Evolutionary conservation across 495 filamentous ascomycete genomes (phyloP).

Genomic region (Lasiosphaeriaceae sp.): DNA sequence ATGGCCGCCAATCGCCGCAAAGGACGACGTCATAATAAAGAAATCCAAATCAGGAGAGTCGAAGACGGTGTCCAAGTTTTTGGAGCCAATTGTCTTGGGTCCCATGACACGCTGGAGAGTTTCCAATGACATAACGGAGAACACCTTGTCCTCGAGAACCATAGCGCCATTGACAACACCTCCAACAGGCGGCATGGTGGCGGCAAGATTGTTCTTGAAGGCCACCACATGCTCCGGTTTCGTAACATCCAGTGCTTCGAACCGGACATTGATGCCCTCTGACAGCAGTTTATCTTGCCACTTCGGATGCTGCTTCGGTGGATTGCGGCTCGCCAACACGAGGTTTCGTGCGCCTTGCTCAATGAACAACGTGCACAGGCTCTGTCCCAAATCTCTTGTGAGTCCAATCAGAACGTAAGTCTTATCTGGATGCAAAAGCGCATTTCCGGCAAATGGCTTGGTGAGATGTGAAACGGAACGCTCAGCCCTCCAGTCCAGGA

Average conservation of each 20-base stretch:
- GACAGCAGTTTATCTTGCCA: conserved; percentile 42
- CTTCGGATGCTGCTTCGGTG: conserved; percentile 23
- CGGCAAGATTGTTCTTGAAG: conserved; percentile 24
- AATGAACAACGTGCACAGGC: conserved; percentile 55
- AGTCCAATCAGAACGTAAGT: conserved; percentile 58
- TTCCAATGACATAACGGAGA: conserved; percentile 42
- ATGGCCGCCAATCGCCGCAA: conserved; percentile 44
- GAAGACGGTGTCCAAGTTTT: conserved; percentile 38
- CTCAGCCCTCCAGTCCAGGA: conserved; percentile 39
- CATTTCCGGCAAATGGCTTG: conserved; percentile 10
- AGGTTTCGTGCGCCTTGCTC: conserved; percentile 51
- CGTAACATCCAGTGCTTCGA: conserved; percentile 37
- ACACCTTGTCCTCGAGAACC: conserved; percentile 48
- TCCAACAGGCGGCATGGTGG: conserved; percentile 33
- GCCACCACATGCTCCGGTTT: conserved; percentile 20
- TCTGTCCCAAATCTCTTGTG: conserved; percentile 55
- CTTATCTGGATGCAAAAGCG: conserved; percentile 34
- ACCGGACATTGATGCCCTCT: conserved; percentile 27
- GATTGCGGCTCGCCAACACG: conserved; percentile 54
- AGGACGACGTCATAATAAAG: conserved; percentile 49
- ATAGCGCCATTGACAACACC: conserved; percentile 53
- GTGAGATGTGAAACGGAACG: conserved; percentile 17
- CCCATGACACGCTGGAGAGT: conserved; percentile 36
- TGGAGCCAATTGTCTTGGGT: conserved; percentile 43
- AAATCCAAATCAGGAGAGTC: conserved; percentile 34